These are phyloP conservation scores for Dactylellina sp. DNA, from an alignment of 2,329 filamentous ascomycete species.

Conservation along the genomic window DNA sequence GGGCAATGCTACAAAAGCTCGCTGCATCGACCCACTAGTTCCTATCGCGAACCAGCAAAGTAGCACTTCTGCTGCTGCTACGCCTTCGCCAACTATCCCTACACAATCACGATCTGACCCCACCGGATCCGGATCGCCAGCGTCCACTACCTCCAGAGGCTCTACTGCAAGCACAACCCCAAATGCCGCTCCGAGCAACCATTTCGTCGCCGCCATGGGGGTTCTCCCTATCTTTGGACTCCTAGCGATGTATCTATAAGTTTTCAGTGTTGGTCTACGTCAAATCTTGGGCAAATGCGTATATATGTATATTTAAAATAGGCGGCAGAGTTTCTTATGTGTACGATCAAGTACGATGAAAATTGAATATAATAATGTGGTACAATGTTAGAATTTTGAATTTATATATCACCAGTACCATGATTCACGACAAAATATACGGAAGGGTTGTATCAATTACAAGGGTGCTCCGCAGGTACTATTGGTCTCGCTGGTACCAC, in stretches of 20 bases:
- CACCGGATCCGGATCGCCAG: slow-evolving; percentile 5
- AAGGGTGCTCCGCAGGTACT: too few relatives aligned
- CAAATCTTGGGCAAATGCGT: too few relatives aligned
- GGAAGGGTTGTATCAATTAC: too few relatives aligned
- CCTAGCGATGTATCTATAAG: slow-evolving; percentile 9
- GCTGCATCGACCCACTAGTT: slow-evolving; percentile 25
- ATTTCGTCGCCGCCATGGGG: slow-evolving; percentile 4
- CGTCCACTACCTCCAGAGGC: not conserved
- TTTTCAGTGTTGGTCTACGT: not conserved
- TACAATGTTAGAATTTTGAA: too few relatives aligned
- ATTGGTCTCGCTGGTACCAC: too few relatives aligned
- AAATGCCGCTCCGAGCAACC: slow-evolving; percentile 22
- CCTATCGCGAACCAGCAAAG: slow-evolving; percentile 2
- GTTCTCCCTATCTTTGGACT: slow-evolving; percentile 11
- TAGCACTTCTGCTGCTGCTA: not conserved
- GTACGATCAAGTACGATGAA: too few relatives aligned
- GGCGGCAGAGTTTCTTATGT: too few relatives aligned
- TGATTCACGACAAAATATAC: too few relatives aligned
- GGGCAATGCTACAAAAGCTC: slow-evolving; percentile 16
- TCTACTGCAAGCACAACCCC: not conserved
- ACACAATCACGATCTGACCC: not conserved
- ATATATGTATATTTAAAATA: too few relatives aligned
- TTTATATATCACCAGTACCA: too few relatives aligned
- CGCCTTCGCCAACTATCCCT: slow-evolving; percentile 4
- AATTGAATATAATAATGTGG: too few relatives aligned